Conservation (phyloP, 768 basidiomycete species). For the Pulveroboletus sp. region DNA sequence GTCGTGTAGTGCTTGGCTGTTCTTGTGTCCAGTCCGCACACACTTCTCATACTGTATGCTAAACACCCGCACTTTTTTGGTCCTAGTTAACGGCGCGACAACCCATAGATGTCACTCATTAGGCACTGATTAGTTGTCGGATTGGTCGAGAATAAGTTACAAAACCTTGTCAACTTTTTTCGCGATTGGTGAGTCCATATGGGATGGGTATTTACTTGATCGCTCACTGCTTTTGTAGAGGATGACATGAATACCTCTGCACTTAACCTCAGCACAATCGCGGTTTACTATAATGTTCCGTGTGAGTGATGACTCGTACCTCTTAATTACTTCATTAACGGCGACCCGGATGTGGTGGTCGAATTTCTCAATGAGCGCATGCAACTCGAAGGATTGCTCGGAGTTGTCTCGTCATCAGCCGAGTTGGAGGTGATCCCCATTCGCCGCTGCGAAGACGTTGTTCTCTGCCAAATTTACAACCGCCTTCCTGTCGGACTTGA, state of each 20-base stretch:
- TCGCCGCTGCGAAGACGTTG: constrained; percentile 84
- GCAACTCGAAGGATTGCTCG: constrained; percentile 93
- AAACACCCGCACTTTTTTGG: too few relatives aligned
- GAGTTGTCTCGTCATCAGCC: constrained; percentile 94
- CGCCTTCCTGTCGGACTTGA: constrained; percentile 95
- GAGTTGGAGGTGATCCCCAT: constrained; percentile 97
- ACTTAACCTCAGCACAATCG: constrained; percentile 97
- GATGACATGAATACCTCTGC: constrained; percentile 93
- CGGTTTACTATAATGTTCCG: constrained; percentile 92
- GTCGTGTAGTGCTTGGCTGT: too few relatives aligned
- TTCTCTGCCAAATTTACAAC: constrained; percentile 90
- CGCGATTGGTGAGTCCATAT: constrained; percentile 60
- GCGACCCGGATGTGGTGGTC: constrained; percentile 77
- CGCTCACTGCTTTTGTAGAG: constrained; percentile 37
- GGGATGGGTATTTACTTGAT: neutral
- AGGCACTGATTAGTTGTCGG: constrained; percentile 95
- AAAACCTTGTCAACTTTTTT: constrained; percentile 94
- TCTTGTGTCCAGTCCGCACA: too few relatives aligned
- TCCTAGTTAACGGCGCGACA: too few relatives aligned
- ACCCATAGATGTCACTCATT: constrained; percentile 93
- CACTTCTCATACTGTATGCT: too few relatives aligned
- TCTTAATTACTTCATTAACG: neutral
- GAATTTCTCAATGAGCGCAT: constrained; percentile 96
- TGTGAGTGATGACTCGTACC: constrained; percentile 45
- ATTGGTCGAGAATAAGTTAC: constrained; percentile 89